These are phyloP conservation scores for Tylopilus orsonianus DNA, from an alignment of 1,284 basidiomycete species.

Conservation along the genomic window DNA sequence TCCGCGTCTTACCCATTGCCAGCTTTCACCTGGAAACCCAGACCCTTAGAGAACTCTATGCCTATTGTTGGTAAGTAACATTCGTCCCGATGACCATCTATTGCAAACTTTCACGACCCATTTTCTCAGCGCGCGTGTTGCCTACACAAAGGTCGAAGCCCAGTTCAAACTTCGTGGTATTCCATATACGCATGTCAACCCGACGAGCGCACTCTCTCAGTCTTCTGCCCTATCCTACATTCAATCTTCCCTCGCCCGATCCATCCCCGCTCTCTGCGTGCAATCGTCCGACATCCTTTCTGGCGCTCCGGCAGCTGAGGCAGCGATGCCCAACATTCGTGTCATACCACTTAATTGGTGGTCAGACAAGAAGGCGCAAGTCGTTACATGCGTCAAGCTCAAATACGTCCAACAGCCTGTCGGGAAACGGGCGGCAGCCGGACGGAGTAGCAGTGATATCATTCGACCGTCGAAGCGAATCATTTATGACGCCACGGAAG, in stretches of 20 bases:
- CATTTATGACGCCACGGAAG: conserved; percentile 82
- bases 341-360: conserved; percentile 91
- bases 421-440: conserved; percentile 57
- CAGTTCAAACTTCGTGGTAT: conserved; percentile 84
- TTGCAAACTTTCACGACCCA: neutral
- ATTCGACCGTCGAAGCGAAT: conserved; percentile 81
- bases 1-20: neutral
- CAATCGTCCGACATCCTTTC: conserved; percentile 78
- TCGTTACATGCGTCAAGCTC: conserved; percentile 83
- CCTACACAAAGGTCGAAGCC: conserved; percentile 83
- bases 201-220: conserved; percentile 43
- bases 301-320: conserved; percentile 80
- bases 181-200: conserved; percentile 73
- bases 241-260: conserved; percentile 68
- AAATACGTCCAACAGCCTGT: conserved; percentile 86
- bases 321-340: conserved; percentile 87
- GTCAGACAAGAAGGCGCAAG: conserved; percentile 73
- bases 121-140: conserved; percentile 75
- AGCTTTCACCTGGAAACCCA: conserved; percentile 72
- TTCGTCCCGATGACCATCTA: neutral
- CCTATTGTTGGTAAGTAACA: conserved; percentile 69
- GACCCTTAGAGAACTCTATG: conserved; percentile 71
- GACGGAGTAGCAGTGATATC: conserved; percentile 49
- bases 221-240: conserved; percentile 51
- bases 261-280: conserved; percentile 81